Evolutionary conservation across 352 stramenopile species (phyloP).

Genomic region (Phytophthora europaea): DNA sequence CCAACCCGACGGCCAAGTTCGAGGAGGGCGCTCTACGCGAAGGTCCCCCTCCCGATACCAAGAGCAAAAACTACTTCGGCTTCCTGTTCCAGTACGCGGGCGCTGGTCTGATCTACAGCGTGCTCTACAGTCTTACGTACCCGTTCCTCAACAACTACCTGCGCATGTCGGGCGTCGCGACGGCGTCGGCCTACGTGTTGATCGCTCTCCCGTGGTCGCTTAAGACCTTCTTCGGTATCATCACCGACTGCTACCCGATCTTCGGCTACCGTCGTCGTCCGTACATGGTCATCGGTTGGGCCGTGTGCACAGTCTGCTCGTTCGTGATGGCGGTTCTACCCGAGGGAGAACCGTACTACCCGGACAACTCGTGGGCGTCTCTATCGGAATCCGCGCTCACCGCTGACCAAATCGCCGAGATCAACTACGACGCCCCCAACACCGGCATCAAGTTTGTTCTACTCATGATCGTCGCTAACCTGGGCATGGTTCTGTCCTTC

Average conservation of each 20-base stretch:
- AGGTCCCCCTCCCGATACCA: conserved; percentile 42
- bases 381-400: conserved; percentile 43
- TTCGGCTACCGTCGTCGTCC: conserved; percentile 83
- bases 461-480: conserved; percentile 66
- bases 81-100: conserved; percentile 63
- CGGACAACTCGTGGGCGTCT: conserved; percentile 46
- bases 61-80: conserved; percentile 50
- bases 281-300: conserved; percentile 86
- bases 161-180: conserved; percentile 53
- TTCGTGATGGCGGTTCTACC: conserved; percentile 49
- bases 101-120: conserved; percentile 58
- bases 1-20: conserved; percentile 38
- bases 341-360: conserved; percentile 65
- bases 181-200: conserved; percentile 51
- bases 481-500: conserved; percentile 65
- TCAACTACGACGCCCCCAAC: conserved; percentile 58
- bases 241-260: conserved; percentile 89
- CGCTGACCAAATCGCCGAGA: conserved; percentile 46
- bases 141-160: conserved; percentile 67
- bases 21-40: conserved; percentile 56
- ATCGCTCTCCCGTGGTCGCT: conserved; percentile 81
- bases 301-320: conserved; percentile 43
- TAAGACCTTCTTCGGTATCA: conserved; percentile 87
- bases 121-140: conserved; percentile 56
- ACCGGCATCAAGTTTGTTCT: conserved; percentile 60